A percentile compares a stretch with the other conserved stretches of the same genome.
Evolutionary conservation across 805 yeast species (phyloP).

Genomic region (Yarrowia divulgata): DNA sequence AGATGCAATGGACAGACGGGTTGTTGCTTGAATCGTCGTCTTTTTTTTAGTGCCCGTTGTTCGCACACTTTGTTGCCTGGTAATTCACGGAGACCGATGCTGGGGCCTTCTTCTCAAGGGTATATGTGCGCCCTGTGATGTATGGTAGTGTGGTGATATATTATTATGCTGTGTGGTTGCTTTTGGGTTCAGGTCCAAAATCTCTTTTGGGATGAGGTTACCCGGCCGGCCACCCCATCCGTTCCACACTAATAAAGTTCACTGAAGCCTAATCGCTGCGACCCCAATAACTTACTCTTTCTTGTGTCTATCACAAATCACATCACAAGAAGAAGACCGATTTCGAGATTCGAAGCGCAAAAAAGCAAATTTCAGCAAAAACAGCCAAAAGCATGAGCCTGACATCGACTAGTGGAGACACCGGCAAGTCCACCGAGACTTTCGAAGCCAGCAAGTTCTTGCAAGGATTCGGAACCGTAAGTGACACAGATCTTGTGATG

Average conservation of each 20-base stretch:
- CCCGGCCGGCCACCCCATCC: conserved; percentile 3
- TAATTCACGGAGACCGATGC: neutral
- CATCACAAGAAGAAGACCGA: neutral
- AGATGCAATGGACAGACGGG: neutral
- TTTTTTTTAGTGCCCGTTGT: neutral
- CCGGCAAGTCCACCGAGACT: conserved; percentile 23
- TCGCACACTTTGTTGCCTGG: neutral
- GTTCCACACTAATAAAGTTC: neutral
- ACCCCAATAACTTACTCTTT: conserved; percentile 1
- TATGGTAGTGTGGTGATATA: conserved; percentile 24
- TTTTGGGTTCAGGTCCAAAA: conserved; percentile 28
- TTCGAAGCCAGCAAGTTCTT: conserved; percentile 29
- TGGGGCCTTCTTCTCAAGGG: neutral
- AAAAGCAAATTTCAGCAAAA: neutral
- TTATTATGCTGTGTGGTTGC: conserved; percentile 22
- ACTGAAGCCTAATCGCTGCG: conserved; percentile 33
- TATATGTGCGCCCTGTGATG: conserved; percentile 21
- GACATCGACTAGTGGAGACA: conserved; percentile 16
- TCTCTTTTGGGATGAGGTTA: conserved; percentile 32
- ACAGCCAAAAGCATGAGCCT: conserved; percentile 8
- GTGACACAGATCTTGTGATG: neutral
- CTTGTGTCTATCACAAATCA: neutral
- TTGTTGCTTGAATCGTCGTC: neutral
- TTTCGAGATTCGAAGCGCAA: neutral
- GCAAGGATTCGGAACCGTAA: conserved; percentile 23